Evolutionary conservation across 169 alveolate species (phyloP).

Genomic region (Eimeria sp.): DNA sequence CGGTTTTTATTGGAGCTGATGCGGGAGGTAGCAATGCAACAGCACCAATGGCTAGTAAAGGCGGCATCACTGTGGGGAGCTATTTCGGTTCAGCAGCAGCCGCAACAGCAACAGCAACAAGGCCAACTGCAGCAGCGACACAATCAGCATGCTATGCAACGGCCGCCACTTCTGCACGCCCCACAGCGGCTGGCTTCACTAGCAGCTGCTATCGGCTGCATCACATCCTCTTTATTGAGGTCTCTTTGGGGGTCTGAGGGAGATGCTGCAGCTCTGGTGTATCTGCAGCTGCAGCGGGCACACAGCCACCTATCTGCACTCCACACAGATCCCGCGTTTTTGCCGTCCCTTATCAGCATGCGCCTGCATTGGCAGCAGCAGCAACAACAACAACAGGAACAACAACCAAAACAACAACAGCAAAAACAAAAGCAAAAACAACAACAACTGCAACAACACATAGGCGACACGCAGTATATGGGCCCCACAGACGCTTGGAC

Average conservation of each 20-base stretch:
- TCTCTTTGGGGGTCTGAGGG: slow-evolving; percentile 38
- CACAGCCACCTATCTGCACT: slow-evolving; percentile 36
- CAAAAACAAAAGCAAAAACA: not conserved
- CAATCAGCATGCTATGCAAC: not conserved
- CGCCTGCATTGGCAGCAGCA: slow-evolving; percentile 26
- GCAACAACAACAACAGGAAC: slow-evolving; percentile 15
- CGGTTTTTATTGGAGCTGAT: slow-evolving; percentile 16
- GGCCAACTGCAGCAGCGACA: not conserved
- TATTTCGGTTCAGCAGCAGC: slow-evolving; percentile 28
- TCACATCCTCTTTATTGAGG: slow-evolving; percentile 18
- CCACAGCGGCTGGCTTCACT: not conserved
- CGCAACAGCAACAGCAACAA: slow-evolving; percentile 16
- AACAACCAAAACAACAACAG: slow-evolving; percentile 12
- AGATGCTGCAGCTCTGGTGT: slow-evolving; percentile 49
- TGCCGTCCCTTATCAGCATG: slow-evolving; percentile 64
- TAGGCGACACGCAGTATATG: not conserved
- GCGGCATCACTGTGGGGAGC: slow-evolving; percentile 31
- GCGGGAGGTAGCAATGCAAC: slow-evolving; percentile 45
- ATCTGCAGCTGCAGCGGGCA: slow-evolving; percentile 65
- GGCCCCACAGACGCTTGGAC: slow-evolving; percentile 35
- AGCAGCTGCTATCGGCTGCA: slow-evolving; percentile 61
- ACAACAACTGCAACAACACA: slow-evolving; percentile 19
- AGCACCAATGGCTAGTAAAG: slow-evolving; percentile 35
- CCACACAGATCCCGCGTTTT: not conserved
- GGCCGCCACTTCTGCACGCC: not conserved